Evolutionary conservation across 768 basidiomycete genomes (phyloP).

Genomic region (Lactarius pseudohatsudake): DNA sequence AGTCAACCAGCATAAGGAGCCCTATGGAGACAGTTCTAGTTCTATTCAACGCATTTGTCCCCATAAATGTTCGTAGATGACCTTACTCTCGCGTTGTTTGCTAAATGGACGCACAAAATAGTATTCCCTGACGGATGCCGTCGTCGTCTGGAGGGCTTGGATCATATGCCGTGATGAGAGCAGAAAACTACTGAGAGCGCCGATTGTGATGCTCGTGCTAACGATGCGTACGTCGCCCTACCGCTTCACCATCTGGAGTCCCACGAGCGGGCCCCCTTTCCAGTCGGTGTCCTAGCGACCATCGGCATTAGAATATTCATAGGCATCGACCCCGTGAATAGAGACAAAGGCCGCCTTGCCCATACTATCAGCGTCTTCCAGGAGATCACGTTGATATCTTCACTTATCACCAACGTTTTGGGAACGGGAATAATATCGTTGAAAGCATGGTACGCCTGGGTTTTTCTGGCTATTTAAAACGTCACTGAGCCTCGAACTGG

Average conservation of each 20-base stretch:
- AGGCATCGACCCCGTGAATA: not conserved
- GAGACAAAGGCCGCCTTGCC: not conserved
- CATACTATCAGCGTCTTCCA: not conserved
- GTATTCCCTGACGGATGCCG: not conserved
- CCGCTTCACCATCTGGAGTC: too few relatives aligned
- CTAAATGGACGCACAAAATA: not conserved
- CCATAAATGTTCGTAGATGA: not conserved
- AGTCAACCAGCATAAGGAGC: not conserved
- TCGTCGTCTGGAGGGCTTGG: slow-evolving; percentile 6
- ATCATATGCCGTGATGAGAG: slow-evolving; percentile 2
- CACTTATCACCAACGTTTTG: slow-evolving; percentile 4
- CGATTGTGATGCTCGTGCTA: slow-evolving; percentile 1
- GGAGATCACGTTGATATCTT: not conserved
- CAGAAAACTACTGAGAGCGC: not conserved
- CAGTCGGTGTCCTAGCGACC: not conserved
- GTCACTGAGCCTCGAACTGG: not conserved
- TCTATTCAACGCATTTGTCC: not conserved
- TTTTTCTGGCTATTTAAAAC: not conserved
- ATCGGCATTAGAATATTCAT: not conserved
- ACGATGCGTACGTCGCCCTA: not conserved
- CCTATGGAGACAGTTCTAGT: not conserved
- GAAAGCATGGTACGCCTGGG: slow-evolving; percentile 1
- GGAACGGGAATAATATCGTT: not conserved
- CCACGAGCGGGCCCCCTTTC: not conserved
- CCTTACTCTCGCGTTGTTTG: not conserved